phyloP scores from a whole-genome alignment of 805 yeast species.

The Lipomyces oligophaga region DNA sequence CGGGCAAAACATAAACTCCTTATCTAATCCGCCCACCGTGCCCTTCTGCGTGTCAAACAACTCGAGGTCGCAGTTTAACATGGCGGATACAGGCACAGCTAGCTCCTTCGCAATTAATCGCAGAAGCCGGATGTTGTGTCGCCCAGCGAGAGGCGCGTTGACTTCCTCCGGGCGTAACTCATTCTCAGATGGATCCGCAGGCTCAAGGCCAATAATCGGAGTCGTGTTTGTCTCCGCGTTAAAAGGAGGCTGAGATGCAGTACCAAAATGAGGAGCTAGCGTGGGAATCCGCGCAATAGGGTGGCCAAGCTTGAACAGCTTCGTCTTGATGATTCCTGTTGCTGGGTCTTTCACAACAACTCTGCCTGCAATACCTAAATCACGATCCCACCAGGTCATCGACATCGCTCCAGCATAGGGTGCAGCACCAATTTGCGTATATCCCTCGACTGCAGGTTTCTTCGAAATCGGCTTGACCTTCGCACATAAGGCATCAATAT shows the following conservation, averaged over 20 bases:
- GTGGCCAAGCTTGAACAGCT: conserved; percentile 40
- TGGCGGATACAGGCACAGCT: conserved; percentile 53
- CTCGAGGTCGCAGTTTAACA: conserved; percentile 71
- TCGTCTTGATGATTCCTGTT: conserved; percentile 33
- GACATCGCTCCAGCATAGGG: conserved; percentile 71
- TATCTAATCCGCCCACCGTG: conserved; percentile 67
- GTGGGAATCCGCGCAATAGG: conserved; percentile 76
- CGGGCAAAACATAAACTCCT: conserved; percentile 76
- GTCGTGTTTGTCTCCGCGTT: conserved; percentile 73
- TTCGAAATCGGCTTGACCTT: conserved; percentile 65
- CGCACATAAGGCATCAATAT: conserved; percentile 57
- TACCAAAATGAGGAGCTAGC: conserved; percentile 84
- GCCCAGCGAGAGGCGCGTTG: conserved; percentile 33
- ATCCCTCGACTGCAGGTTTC: conserved; percentile 63
- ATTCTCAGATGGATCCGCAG: conserved; percentile 33
- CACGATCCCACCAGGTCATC: conserved; percentile 74
- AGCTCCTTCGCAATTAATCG: conserved; percentile 65
- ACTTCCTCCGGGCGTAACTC: conserved; percentile 32
- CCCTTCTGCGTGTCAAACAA: conserved; percentile 80
- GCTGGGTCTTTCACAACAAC: conserved; percentile 50
- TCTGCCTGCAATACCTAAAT: conserved; percentile 79
- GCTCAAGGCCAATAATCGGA: conserved; percentile 65
- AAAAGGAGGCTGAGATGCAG: conserved; percentile 63
- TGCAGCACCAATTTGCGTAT: conserved; percentile 74
- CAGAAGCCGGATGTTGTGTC: conserved; percentile 52